Percentiles rank a stretch among this genome's conserved stretches.
phyloP scores from a whole-genome alignment of 78 protist species.

The Polysphondylium violaceum region DNA sequence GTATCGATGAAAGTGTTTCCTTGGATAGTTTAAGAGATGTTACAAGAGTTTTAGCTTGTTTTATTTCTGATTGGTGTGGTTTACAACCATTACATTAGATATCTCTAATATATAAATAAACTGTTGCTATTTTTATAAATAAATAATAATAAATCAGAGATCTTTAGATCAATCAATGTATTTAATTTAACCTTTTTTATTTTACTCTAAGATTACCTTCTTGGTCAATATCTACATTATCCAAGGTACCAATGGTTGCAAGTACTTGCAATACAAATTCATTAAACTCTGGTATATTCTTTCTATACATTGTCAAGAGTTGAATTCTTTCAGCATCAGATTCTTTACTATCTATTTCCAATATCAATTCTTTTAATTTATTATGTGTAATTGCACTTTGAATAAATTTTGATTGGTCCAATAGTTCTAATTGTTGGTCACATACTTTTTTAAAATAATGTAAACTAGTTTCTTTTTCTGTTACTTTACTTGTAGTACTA shows the following conservation, averaged over 20 bases:
- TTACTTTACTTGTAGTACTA: background rate
- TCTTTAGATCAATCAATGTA: background rate
- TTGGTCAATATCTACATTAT: slow-evolving; percentile 23
- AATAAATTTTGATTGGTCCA: slow-evolving; percentile 43
- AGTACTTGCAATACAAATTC: slow-evolving; percentile 47
- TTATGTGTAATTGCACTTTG: slow-evolving; percentile 11
- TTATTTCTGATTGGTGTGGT: slow-evolving; percentile 78
- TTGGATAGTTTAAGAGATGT: slow-evolving; percentile 61
- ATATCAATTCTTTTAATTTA: slow-evolving; percentile 27
- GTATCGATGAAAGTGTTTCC: slow-evolving; percentile 73
- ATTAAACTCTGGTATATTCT: slow-evolving; percentile 63
- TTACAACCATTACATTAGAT: slow-evolving; percentile 49
- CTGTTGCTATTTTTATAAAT: background rate
- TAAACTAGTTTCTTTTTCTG: background rate
- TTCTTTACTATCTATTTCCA: slow-evolving; percentile 31
- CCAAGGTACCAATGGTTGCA: slow-evolving; percentile 50
- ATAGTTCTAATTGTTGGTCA: slow-evolving; percentile 33
- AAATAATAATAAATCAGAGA: background rate
- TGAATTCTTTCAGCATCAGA: slow-evolving; percentile 8
- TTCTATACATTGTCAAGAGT: slow-evolving; percentile 21
- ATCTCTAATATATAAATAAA: background rate
- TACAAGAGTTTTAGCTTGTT: slow-evolving; percentile 70
- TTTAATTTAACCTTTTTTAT: background rate
- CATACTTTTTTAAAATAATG: slow-evolving; percentile 40
- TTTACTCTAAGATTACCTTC: slow-evolving; percentile 25